Evolutionary conservation across 169 alveolate genomes (phyloP).

Genomic region (Cryptosporidium ryanae): DNA sequence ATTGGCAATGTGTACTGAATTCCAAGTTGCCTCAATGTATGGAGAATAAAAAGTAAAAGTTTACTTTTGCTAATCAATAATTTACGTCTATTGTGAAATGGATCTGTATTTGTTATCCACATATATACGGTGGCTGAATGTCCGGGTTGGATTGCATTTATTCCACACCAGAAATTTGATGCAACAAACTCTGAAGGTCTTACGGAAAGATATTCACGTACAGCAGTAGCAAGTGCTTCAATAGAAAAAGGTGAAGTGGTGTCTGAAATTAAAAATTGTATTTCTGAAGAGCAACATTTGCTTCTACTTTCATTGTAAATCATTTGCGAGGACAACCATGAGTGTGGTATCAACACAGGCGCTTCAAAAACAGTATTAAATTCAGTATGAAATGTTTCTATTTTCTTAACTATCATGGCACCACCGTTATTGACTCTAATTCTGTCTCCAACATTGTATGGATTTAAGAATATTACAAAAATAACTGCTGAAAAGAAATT

Average conservation of each 20-base stretch:
- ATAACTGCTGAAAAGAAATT: conserved; percentile 86
- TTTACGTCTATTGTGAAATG: conserved; percentile 70
- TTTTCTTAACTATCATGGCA: conserved; percentile 84
- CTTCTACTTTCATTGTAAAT: conserved; percentile 87
- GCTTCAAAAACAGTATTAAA: conserved; percentile 86
- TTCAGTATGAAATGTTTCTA: conserved; percentile 85
- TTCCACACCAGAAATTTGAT: conserved; percentile 81
- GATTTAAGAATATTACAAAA: conserved; percentile 85
- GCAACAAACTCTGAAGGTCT: conserved; percentile 88
- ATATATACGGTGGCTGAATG: conserved; percentile 76
- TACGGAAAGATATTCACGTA: conserved; percentile 81
- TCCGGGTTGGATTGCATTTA: conserved; percentile 85
- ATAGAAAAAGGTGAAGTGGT: conserved; percentile 86
- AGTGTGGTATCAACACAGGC: conserved; percentile 84
- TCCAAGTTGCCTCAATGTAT: conserved; percentile 69
- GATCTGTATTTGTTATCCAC: conserved; percentile 74
- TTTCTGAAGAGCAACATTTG: conserved; percentile 83
- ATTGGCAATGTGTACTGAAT: conserved; percentile 71
- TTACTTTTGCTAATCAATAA: conserved; percentile 62
- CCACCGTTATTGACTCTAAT: conserved; percentile 83
- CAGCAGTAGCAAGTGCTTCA: conserved; percentile 81
- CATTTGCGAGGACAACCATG: conserved; percentile 84
- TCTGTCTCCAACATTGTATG: conserved; percentile 88
- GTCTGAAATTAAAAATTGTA: conserved; percentile 81
- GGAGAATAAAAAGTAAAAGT: conserved; percentile 42